phyloP scores from a whole-genome alignment of 2,329 filamentous ascomycete species.

The Ophiostoma sp. region DNA sequence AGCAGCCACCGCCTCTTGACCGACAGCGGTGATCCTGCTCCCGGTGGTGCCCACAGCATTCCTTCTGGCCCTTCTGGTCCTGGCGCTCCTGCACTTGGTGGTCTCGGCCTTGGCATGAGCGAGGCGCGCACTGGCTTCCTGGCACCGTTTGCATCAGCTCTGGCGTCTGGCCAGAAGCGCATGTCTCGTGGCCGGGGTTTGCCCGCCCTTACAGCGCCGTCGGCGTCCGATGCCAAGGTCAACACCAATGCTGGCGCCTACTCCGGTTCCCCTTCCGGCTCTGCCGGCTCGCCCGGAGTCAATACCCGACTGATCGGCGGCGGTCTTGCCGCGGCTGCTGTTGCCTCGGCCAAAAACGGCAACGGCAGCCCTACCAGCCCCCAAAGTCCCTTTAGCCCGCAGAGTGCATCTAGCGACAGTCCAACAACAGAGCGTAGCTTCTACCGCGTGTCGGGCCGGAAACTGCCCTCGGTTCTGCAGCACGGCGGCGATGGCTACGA shows the following conservation, averaged over 20 bases:
- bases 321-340: not conserved
- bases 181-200: constrained; percentile 26
- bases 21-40: constrained; percentile 34
- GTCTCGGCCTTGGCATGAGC: constrained; percentile 36
- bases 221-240: not conserved
- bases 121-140: constrained; percentile 44
- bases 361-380: not conserved
- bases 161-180: constrained; percentile 40
- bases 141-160: constrained; percentile 47
- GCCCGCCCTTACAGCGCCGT: not conserved
- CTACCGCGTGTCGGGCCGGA: constrained; percentile 60
- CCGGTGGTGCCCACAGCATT: constrained; percentile 28
- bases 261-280: not conserved
- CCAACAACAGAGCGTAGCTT: constrained; percentile 49
- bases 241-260: too few species aligned
- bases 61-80: constrained; percentile 2
- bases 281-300: not conserved
- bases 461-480: constrained; percentile 58
- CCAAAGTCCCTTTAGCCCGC: not conserved
- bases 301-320: not conserved
- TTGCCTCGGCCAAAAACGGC: not conserved
- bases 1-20: constrained; percentile 42
- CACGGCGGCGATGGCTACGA: constrained; percentile 58
- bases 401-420: constrained; percentile 13
- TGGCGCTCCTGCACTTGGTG: constrained; percentile 14